Conservation (phyloP, 495 filamentous ascomycete species). For the Daldinia loculata region DNA sequence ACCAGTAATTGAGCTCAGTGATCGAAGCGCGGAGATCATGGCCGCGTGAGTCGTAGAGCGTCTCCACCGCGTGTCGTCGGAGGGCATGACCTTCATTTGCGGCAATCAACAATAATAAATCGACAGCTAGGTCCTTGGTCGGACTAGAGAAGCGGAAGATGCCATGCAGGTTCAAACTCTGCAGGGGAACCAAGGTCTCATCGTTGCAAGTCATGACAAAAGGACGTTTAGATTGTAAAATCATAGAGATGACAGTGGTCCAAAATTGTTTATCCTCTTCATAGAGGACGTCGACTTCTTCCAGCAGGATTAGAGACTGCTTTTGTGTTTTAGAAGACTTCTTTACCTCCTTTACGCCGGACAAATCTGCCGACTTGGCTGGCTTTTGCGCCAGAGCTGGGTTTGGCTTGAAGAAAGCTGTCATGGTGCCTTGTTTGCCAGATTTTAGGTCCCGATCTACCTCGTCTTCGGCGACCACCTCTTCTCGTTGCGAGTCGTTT, state of each 20-base stretch:
- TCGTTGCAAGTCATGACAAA: slow-evolving; percentile 96
- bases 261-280: slow-evolving; percentile 97
- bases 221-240: slow-evolving; percentile 84
- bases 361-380: slow-evolving; percentile 36
- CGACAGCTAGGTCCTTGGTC: slow-evolving; percentile 71
- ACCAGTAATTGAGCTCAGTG: slow-evolving; percentile 94
- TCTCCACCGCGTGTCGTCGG: slow-evolving; percentile 67
- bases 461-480: slow-evolving; percentile 49
- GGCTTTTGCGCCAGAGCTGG: slow-evolving; percentile 29
- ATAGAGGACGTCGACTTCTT: slow-evolving; percentile 93
- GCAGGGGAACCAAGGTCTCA: slow-evolving; percentile 76
- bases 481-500: slow-evolving; percentile 36
- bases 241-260: slow-evolving; percentile 78
- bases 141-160: slow-evolving; percentile 83
- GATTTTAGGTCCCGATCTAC: slow-evolving; percentile 66
- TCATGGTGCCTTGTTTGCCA: slow-evolving; percentile 79
- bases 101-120: slow-evolving; percentile 83
- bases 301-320: slow-evolving; percentile 92
- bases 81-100: slow-evolving; percentile 92
- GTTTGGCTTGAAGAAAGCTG: slow-evolving; percentile 77
- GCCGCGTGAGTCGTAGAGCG: slow-evolving; percentile 72
- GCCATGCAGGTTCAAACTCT: slow-evolving; percentile 77
- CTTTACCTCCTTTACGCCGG: slow-evolving; percentile 44
- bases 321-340: slow-evolving; percentile 70
- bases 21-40: slow-evolving; percentile 82